Evolutionary conservation across 164 flowering plant genomes (phyloP).

Genomic region (Taxillus chinensis): DNA sequence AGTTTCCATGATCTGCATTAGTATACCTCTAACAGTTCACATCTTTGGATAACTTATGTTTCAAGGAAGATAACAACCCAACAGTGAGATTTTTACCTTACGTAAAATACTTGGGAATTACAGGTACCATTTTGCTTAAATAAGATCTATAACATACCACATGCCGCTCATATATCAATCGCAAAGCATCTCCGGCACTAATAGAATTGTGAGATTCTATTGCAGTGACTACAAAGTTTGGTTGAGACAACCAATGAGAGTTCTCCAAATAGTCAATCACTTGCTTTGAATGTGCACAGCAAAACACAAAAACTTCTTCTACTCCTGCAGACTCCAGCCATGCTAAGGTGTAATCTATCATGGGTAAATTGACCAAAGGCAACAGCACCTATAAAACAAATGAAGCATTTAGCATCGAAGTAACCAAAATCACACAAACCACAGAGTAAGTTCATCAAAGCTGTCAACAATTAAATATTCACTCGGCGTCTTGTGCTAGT

Average conservation of each 20-base stretch:
- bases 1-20: too few relatives aligned
- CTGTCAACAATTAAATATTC: too few relatives aligned
- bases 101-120: too few relatives aligned
- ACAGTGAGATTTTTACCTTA: too few relatives aligned
- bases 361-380: slow-evolving; percentile 81
- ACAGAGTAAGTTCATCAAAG: too few relatives aligned
- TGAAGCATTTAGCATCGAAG: neutral
- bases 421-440: neutral
- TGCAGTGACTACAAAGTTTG: slow-evolving; percentile 52
- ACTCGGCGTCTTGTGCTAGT: too few relatives aligned
- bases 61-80: too few relatives aligned
- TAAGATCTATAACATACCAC: slow-evolving; percentile 47
- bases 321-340: slow-evolving; percentile 98
- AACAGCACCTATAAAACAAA: slow-evolving; percentile 49
- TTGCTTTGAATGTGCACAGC: slow-evolving; percentile 90
- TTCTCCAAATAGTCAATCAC: slow-evolving; percentile 65
- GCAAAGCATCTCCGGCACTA: slow-evolving; percentile 94
- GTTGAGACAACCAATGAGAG: slow-evolving; percentile 67
- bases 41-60: too few relatives aligned
- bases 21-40: too few relatives aligned
- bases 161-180: slow-evolving; percentile 71
- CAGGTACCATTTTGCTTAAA: too few relatives aligned
- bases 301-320: slow-evolving; percentile 86
- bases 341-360: slow-evolving; percentile 84
- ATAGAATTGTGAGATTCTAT: slow-evolving; percentile 71